Evolutionary conservation across 2,329 filamentous ascomycete species (phyloP).

Genomic region (Alternaria incomplexa): DNA sequence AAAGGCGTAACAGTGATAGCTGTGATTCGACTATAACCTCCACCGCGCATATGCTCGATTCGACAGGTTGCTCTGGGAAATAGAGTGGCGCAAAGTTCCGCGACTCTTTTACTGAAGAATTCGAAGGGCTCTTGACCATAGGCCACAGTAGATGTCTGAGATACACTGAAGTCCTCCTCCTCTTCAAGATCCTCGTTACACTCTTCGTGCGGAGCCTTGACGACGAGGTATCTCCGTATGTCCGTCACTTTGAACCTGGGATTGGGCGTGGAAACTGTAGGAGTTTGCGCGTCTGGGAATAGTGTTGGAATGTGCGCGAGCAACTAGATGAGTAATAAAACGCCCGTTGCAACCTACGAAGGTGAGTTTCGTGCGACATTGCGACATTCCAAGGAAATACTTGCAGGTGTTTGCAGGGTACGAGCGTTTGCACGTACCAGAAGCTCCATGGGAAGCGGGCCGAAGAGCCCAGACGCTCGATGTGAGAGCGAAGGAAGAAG

Average conservation of each 20-base stretch:
- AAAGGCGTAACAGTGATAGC: neutral
- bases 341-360: neutral
- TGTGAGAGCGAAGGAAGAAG: neutral
- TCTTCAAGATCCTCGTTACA: neutral
- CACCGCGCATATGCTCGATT: conserved; percentile 27
- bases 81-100: neutral
- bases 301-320: neutral
- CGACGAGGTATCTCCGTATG: neutral
- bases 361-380: neutral
- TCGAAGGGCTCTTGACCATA: conserved; percentile 8
- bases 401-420: neutral
- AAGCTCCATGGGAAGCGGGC: neutral
- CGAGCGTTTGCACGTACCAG: neutral
- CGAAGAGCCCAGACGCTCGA: neutral
- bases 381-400: neutral
- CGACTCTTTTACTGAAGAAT: conserved; percentile 7
- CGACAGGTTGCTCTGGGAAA: neutral
- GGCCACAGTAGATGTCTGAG: neutral
- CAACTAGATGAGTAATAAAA: neutral
- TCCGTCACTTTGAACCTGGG: neutral
- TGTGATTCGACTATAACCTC: conserved; percentile 29
- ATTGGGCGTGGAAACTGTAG: neutral
- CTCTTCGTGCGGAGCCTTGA: neutral
- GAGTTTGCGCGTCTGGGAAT: neutral
- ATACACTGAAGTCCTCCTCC: neutral